Conservation (phyloP, 1,284 basidiomycete species). For the Waitea zeae region DNA sequence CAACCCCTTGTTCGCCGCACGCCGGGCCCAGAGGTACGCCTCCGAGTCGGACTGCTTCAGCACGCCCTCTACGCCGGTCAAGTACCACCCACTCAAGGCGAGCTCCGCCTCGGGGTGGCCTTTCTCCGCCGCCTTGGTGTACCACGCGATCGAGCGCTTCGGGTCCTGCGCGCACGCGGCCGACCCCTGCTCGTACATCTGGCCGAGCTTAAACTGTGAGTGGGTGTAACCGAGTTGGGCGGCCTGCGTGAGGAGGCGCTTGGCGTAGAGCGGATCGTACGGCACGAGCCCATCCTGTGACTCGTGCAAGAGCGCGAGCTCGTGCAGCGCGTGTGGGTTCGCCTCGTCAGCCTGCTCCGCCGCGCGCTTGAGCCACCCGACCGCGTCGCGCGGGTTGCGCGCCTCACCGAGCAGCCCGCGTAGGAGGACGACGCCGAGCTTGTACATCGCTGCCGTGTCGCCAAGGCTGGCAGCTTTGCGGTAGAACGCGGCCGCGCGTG, state of each 20-base stretch:
- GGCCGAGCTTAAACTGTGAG: conserved; percentile 89
- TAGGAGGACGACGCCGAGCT: conserved; percentile 90
- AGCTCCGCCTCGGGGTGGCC: conserved; percentile 91
- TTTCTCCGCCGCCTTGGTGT: conserved; percentile 93
- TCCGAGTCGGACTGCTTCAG: conserved; percentile 96
- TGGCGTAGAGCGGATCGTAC: conserved; percentile 67
- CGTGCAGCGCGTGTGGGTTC: conserved; percentile 95
- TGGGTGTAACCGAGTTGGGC: conserved; percentile 90
- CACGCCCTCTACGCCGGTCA: conserved; percentile 89
- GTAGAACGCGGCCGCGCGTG: conserved; percentile 89
- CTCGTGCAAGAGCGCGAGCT: conserved; percentile 89
- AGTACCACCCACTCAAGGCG: conserved; percentile 94
- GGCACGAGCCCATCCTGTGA: conserved; percentile 47
- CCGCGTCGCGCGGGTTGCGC: conserved; percentile 79
- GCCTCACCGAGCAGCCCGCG: conserved; percentile 75
- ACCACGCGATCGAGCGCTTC: conserved; percentile 90
- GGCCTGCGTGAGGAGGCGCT: conserved; percentile 81
- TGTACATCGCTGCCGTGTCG: conserved; percentile 98
- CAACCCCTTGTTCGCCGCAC: conserved; percentile 85
- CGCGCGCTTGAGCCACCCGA: conserved; percentile 89
- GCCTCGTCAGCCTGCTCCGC: conserved; percentile 97
- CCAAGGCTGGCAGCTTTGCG: conserved; percentile 92
- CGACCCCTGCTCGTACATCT: conserved; percentile 87
- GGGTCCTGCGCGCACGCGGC: conserved; percentile 89
- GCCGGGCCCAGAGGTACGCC: conserved; percentile 91